Evolutionary conservation across 2,329 filamentous ascomycete genomes (phyloP), one percentile per base, ranked within the genome.

Genomic region (Calonectria henricotiae): DNA sequence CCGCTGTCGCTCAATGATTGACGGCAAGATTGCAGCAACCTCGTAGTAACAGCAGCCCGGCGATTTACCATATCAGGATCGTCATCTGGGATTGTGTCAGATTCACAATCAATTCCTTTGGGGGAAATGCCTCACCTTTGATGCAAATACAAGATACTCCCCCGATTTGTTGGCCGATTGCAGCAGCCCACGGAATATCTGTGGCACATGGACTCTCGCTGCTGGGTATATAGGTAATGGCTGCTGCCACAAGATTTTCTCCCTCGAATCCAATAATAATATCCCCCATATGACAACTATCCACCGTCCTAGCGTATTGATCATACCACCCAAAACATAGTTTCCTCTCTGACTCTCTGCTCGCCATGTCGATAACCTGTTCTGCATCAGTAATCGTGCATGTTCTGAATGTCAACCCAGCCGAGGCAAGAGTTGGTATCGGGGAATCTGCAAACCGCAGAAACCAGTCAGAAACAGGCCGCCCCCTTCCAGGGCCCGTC

Each of bases 61-160:
- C 83, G 84, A 65, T 82, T 85, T 23, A 82, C 81, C 73, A 83
- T 81, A 17, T 83, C 82, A 3, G 82, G 79, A 70, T 85, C 81
- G 20, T 85, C 83, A 58, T 87, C 86, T 88, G 58, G n/a, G 62
- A 58, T 23, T 27, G 7, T 13, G 49, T 74, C 35, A 76, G 74
- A 55, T 44, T 37, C 13, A 47, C n/a, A 37, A 35, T 27, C 71
- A 37, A 20, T 15, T 23, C 30, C n/a, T 20, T 13, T 20, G 13
- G 23, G 27, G 27, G 55, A 54, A 27, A 44, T 25, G 83, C 86
- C 51, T 70, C 78, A 89, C 89, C 86, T 76, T 83, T 81, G 71
- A 90, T 86, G 79, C 87, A 90, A 63, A 91, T 87, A 78, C 89
- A 91, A n/a, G 88, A 86, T 41, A 89, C 85, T 30, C 89, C 89